Percentiles rank a stretch among this genome's conserved stretches.
Evolutionary conservation across 2,329 filamentous ascomycete genomes (phyloP).

Genomic region (Fusarium temperatum): DNA sequence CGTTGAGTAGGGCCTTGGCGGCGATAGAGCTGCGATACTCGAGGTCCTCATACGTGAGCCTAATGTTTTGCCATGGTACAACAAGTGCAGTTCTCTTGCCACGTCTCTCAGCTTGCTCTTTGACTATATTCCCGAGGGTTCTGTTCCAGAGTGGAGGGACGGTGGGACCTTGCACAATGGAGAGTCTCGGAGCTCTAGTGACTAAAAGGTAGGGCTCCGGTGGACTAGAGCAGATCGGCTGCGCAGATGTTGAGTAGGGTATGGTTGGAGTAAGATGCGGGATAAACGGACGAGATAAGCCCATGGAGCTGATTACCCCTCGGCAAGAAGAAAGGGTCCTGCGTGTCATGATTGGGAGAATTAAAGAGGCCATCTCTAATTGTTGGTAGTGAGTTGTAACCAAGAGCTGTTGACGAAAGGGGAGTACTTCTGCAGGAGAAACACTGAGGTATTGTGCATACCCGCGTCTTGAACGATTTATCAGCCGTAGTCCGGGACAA

Average conservation of each 20-base stretch:
- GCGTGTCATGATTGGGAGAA: background rate
- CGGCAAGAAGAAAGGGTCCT: background rate
- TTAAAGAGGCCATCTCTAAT: fast-evolving
- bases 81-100: background rate
- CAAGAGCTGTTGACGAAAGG: fast-evolving
- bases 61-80: background rate
- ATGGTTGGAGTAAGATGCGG: fast-evolving
- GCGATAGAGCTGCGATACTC: background rate
- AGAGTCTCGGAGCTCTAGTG: background rate
- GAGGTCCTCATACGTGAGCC: background rate
- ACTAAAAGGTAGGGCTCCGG: too few relatives aligned
- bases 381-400: fast-evolving
- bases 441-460: fast-evolving
- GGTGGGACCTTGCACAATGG: background rate
- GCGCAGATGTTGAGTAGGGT: background rate
- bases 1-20: background rate
- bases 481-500: background rate
- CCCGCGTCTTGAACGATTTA: background rate
- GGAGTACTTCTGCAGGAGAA: fast-evolving
- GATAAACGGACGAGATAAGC: fast-evolving
- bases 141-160: background rate
- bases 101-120: background rate
- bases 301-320: fast-evolving
- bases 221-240: background rate
- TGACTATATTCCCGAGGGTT: background rate